Evolutionary conservation across 106 monocot species (phyloP).

Genomic region (Dactylorhiza incarnata): DNA sequence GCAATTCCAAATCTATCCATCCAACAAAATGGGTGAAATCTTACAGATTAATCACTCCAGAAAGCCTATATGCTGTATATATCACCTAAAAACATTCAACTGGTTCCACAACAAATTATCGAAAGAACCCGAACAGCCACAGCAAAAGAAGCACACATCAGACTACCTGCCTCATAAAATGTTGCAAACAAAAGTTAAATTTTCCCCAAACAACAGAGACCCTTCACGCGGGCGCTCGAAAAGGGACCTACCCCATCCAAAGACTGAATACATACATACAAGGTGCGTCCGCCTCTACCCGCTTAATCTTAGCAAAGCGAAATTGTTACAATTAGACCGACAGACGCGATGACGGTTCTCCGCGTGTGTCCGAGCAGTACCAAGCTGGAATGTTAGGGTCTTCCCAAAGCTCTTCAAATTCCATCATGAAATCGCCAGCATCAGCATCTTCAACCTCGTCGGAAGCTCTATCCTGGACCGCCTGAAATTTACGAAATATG

Average conservation of each 20-base stretch:
- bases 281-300: neutral
- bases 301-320: neutral
- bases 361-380: neutral
- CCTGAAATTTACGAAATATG: conserved; percentile 19
- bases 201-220: neutral
- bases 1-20: no score
- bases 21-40: no score
- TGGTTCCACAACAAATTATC: neutral
- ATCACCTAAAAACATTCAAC: neutral
- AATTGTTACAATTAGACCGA: neutral
- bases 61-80: no score
- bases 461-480: conserved; percentile 29
- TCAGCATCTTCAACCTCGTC: conserved; percentile 31
- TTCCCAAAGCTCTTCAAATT: conserved; percentile 49
- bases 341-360: neutral
- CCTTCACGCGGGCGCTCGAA: neutral
- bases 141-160: neutral
- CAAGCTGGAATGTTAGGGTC: conserved; percentile 21
- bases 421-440: conserved; percentile 56
- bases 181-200: neutral
- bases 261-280: neutral
- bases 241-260: neutral
- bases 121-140: neutral
- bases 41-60: no score
- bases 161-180: neutral